Base-by-base conservation (phyloP, 441 rosid genomes). In the Dalechampia spathulata region DNA sequence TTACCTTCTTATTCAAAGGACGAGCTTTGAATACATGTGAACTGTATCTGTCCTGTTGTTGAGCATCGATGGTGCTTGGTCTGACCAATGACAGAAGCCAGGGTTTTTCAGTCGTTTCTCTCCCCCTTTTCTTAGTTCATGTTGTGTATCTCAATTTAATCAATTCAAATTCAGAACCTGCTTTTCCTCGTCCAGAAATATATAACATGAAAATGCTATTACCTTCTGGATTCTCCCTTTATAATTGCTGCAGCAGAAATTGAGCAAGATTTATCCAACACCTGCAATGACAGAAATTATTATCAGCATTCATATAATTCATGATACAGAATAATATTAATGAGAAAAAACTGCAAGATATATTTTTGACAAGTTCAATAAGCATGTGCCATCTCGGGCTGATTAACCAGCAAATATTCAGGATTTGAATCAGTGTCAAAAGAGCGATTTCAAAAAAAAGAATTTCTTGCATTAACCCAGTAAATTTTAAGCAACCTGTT, bases 1-100 rank as follows among this genome's bases (percentile, higher is more conserved):
- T 58, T 66, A 91, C 98, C 95, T 86, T 88, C 72, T 77, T 84
- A 73, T 88, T 77, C 27, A 88, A 72, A 28, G 86, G 90, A 23
- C 73, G 87, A 50, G 96, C 96, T 78, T 80, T 86, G 37, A 86
- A 86, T 60, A 58, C 61, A 60, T 63, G 57, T 53, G 65, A 52
- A 41, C 71, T 66, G 47, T 58, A 48, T 41, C 20, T 63, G 45
- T 83, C 78, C 50, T 72, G 81, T 70, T 66, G 68, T 46, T 75
- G 16, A 40, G 65, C 64, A 63, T 75, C 84, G 62, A 63, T 42
- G 27, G 67, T 62, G 41, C 45, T 76, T 58, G 78, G 70, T 70
- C 96, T 87, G 73, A 48, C 44, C 34, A 50, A 21, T 22, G 28
- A 34, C 21, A 17, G 5, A 17, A 38, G 43, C 19, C 28, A 37